A percentile compares a stretch with the other conserved stretches of the same genome.
phyloP scores from a whole-genome alignment of 371 early-diverging fungal species.

The Phascolomyces articulosus region DNA sequence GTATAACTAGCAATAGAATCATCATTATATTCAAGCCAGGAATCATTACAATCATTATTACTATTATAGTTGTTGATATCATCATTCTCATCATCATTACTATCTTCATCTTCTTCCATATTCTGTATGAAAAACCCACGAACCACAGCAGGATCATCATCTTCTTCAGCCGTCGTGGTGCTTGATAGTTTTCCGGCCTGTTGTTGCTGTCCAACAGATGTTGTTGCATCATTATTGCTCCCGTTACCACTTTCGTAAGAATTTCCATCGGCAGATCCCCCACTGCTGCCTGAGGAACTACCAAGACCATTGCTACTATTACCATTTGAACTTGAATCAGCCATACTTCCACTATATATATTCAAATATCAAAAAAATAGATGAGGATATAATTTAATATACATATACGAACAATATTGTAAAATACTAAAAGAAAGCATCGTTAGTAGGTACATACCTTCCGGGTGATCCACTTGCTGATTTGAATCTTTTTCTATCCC shows the following conservation, averaged over 20 bases:
- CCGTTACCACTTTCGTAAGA: conserved; percentile 9
- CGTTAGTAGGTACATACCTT: not conserved
- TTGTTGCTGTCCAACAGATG: too few relatives aligned
- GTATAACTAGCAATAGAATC: conserved; percentile 13
- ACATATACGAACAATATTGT: too few relatives aligned
- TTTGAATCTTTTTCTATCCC: conserved; percentile 24
- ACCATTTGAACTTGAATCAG: conserved; percentile 46
- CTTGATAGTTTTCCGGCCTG: not conserved
- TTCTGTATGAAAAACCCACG: conserved; percentile 15
- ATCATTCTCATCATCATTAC: not conserved
- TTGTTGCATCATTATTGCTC: too few relatives aligned
- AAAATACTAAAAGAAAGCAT: not conserved
- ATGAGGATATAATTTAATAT: not conserved
- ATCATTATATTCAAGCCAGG: conserved; percentile 11
- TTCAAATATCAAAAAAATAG: not conserved
- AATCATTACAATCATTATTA: not conserved
- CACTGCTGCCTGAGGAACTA: conserved; percentile 28
- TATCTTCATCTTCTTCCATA: not conserved
- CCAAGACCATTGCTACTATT: conserved; percentile 34
- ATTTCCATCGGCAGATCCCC: conserved; percentile 25
- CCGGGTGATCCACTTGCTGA: not conserved
- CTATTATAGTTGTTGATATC: not conserved
- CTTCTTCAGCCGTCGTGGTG: not conserved
- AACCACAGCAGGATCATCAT: conserved; percentile 8
- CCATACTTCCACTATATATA: conserved; percentile 28